phyloP scores from a whole-genome alignment of 2,329 filamentous ascomycete genomes.

The Epichloe bromicola region DNA sequence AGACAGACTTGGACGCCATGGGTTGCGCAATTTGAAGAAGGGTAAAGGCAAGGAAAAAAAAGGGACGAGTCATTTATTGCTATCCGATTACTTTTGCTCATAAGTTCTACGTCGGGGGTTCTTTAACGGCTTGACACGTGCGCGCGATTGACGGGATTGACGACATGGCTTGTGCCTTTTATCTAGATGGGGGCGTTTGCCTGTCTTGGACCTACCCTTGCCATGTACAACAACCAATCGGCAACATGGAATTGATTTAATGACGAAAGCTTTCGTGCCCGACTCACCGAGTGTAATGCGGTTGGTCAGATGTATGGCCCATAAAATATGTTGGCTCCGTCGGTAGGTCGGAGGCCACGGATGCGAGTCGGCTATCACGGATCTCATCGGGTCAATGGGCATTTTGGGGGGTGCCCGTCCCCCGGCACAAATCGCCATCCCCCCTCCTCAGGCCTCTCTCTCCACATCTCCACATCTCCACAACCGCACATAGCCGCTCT shows the following conservation, averaged over 20 bases:
- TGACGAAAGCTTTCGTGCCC: neutral
- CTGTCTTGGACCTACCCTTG: constrained; percentile 3
- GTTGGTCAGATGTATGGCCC: too few species aligned
- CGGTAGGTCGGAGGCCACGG: neutral
- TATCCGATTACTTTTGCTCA: constrained; percentile 1
- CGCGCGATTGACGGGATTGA: neutral
- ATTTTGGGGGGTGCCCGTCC: neutral
- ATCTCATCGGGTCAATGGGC: constrained; percentile 9
- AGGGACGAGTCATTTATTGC: constrained; percentile 1
- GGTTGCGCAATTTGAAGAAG: neutral
- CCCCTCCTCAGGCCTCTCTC: neutral
- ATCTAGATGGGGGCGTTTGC: constrained; percentile 4
- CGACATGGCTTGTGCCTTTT: constrained; percentile 2
- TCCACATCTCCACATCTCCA: neutral
- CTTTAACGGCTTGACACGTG: neutral
- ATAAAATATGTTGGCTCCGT: too few species aligned
- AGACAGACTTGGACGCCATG: neutral
- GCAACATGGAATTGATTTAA: constrained; percentile 2
- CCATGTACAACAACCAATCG: constrained; percentile 3
- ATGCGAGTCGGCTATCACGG: constrained; percentile 6
- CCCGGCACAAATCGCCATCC: too few species aligned
- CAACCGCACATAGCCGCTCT: constrained; percentile 3
- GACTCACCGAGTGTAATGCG: too few species aligned
- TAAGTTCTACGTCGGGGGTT: neutral
- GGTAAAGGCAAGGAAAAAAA: neutral